Base-by-base conservation (phyloP, 768 basidiomycete species). In the Kwoniella dendrophila region DNA sequence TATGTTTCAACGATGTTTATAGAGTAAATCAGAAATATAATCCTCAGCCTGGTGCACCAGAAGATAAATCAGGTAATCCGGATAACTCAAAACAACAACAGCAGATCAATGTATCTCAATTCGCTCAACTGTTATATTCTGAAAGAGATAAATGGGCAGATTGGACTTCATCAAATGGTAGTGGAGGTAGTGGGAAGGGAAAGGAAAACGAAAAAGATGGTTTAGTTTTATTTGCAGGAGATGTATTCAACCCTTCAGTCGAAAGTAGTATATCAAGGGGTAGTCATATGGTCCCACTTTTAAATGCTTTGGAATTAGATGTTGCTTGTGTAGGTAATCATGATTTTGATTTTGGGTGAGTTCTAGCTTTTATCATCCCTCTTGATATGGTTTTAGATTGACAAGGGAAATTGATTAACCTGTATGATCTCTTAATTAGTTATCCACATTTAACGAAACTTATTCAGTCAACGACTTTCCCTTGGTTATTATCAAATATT, bases 401-500 rank as follows among this genome's bases (percentile, higher is more conserved):
- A 38, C 8, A 38, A 38, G 43, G n/a, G n/a, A 24, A 2, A 11
- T 20, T 0, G 11, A 8, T 7, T 44, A 11, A 44, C 24, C 10
- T 7, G 16, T 22, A 18, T 16, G 18, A 38, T 38, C 18, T 30
- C 12, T 27, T 11, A 27, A 14, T 26, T 22, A 51, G 74, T 16
- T 78, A 68, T 44, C 74, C 81, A 1, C 79, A 80, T 53, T 66
- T 81, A 10, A 72, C 73, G 1, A 79, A 78, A 69, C 83, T 96
- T 24, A 83, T 93, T 48, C 69, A 84, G 41, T 87, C 89, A 61
- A 88, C 87, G 4, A 85, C 80, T 18, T 94, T 92, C 79, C 91
- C 92, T 20, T 94, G 92, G 92, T 79, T 95, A 32, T 75, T 95
- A 59, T 92, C 90, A 73, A 96, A 96, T 72, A 89, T 95, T 71